Percentiles rank a stretch among this genome's conserved stretches.
Evolutionary conservation across 768 basidiomycete species (phyloP).

Genomic region (Hygrocybe punicea): DNA sequence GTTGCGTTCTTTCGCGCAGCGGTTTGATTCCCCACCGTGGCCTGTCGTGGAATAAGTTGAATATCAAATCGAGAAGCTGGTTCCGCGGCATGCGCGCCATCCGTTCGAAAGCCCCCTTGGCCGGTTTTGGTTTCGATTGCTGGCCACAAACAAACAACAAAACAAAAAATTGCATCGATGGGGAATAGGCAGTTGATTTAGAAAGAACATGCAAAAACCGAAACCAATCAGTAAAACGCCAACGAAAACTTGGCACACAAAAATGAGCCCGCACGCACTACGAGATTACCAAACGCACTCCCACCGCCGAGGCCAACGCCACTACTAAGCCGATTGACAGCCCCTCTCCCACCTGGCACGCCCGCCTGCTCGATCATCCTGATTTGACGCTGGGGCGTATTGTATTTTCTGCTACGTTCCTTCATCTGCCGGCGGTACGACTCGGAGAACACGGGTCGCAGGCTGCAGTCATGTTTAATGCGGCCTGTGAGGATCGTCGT

Average conservation of each 20-base stretch:
- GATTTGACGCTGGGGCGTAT: conserved; percentile 63
- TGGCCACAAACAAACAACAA: conserved; percentile 23
- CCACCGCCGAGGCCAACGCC: conserved; percentile 61
- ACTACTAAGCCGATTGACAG: conserved; percentile 74
- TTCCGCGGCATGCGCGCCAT: conserved; percentile 90
- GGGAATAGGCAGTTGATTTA: too few relatives aligned
- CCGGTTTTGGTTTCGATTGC: conserved; percentile 65
- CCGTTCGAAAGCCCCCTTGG: conserved; percentile 76
- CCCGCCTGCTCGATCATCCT: conserved; percentile 72
- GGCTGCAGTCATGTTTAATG: conserved; percentile 76
- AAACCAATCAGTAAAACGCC: too few relatives aligned
- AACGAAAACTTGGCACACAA: not conserved
- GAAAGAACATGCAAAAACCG: too few relatives aligned
- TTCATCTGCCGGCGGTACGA: conserved; percentile 71
- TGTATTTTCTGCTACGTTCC: conserved; percentile 61
- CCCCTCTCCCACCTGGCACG: conserved; percentile 64
- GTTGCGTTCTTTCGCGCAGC: conserved; percentile 75
- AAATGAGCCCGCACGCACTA: conserved; percentile 45
- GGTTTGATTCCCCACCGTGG: conserved; percentile 80
- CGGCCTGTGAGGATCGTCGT: conserved; percentile 77
- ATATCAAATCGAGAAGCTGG: conserved; percentile 82
- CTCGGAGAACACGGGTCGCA: conserved; percentile 65
- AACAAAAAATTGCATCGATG: too few relatives aligned
- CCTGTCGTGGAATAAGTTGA: conserved; percentile 69
- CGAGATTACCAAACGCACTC: conserved; percentile 58